phyloP scores from a whole-genome alignment of 2,329 filamentous ascomycete genomes.

The Ramularia endophylla region DNA sequence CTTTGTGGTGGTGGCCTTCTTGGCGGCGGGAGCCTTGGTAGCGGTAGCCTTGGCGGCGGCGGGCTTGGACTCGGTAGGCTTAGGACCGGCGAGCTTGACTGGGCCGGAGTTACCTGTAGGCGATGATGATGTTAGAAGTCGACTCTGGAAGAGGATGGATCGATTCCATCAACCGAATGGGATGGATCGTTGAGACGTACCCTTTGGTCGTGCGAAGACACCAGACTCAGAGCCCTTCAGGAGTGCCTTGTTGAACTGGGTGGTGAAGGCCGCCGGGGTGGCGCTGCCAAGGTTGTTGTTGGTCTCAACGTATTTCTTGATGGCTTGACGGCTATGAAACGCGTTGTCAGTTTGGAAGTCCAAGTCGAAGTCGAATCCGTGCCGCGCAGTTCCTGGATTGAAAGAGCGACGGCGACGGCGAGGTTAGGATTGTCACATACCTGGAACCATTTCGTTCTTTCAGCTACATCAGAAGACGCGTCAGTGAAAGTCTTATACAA shows the following conservation, averaged over 20 bases:
- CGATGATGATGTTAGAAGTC: slow-evolving; percentile 20
- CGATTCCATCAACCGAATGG: no score
- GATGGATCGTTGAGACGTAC: slow-evolving; percentile 47
- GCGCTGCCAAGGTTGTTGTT: slow-evolving; percentile 59
- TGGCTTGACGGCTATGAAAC: slow-evolving; percentile 56
- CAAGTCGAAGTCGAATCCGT: slow-evolving; percentile 9
- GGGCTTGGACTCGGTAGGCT: slow-evolving; percentile 35
- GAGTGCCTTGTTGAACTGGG: slow-evolving; percentile 81
- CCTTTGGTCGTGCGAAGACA: slow-evolving; percentile 85
- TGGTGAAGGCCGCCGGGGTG: slow-evolving; percentile 56
- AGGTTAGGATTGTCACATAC: slow-evolving; percentile 44
- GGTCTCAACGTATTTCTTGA: slow-evolving; percentile 68
- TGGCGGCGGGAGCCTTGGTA: slow-evolving; percentile 49
- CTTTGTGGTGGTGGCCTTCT: slow-evolving; percentile 42
- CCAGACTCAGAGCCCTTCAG: slow-evolving; percentile 79
- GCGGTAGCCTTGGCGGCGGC: slow-evolving; percentile 35
- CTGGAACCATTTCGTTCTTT: slow-evolving; percentile 66
- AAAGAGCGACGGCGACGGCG: slow-evolving; percentile 21
- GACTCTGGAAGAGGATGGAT: no score
- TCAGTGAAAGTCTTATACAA: slow-evolving; percentile 39
- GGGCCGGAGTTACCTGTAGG: slow-evolving; percentile 70
- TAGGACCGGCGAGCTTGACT: slow-evolving; percentile 64
- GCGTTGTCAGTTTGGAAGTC: slow-evolving; percentile 22
- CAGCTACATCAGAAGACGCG: slow-evolving; percentile 49
- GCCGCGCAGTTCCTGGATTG: slow-evolving; percentile 9